phyloP scores from a whole-genome alignment of 805 yeast species.

The Jamesozyma lodderae region DNA sequence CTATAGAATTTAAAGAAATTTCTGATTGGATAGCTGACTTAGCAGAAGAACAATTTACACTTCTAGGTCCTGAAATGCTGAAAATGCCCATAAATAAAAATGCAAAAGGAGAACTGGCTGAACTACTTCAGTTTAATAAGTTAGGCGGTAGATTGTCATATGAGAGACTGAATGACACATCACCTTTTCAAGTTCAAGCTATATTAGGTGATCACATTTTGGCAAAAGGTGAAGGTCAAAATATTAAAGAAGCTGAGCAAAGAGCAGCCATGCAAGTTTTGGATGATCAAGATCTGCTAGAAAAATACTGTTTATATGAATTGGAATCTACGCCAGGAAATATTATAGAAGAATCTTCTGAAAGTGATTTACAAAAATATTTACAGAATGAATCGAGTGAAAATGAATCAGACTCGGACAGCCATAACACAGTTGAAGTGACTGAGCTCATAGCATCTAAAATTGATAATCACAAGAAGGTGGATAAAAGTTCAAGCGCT shows the following conservation, averaged over 20 bases:
- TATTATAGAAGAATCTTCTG: neutral
- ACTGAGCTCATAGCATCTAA: too few species aligned
- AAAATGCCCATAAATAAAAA: constrained; percentile 37
- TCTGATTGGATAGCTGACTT: constrained; percentile 44
- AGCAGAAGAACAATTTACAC: constrained; percentile 24
- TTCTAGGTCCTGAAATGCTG: constrained; percentile 9
- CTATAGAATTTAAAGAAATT: constrained; percentile 35
- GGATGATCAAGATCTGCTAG: constrained; percentile 42
- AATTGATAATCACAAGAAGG: too few species aligned
- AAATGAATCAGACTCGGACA: too few species aligned
- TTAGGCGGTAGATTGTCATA: constrained; percentile 12
- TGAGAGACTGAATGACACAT: constrained; percentile 20
- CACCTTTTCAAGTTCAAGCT: constrained; percentile 53
- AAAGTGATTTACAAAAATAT: neutral
- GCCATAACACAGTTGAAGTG: too few species aligned
- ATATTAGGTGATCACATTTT: constrained; percentile 43
- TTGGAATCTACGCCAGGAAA: constrained; percentile 2
- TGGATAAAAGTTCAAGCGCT: neutral
- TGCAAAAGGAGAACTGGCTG: constrained; percentile 69
- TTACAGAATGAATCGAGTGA: too few species aligned
- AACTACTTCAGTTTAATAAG: constrained; percentile 38
- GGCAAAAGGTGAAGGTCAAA: constrained; percentile 61
- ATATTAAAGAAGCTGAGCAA: constrained; percentile 61
- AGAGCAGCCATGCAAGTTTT: constrained; percentile 77
- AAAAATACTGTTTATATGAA: constrained; percentile 35